Conservation (phyloP, 768 basidiomycete genomes). For the Coprinopsis strossmayeri region DNA sequence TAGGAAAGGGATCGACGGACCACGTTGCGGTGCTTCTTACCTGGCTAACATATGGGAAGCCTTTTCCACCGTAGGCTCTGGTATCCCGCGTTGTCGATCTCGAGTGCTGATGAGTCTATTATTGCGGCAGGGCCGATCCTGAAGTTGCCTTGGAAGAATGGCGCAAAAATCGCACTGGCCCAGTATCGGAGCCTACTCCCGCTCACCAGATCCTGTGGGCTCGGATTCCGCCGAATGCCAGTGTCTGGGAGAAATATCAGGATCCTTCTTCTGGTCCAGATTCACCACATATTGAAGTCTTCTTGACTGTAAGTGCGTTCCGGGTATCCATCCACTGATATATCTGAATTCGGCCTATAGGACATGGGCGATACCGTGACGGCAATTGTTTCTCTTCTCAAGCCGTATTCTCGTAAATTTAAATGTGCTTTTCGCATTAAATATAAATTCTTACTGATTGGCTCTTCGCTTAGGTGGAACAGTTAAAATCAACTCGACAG, state of each 20-base stretch:
- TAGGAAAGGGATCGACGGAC: constrained; percentile 24
- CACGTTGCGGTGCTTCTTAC: neutral
- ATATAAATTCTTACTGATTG: no score
- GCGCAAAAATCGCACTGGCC: constrained; percentile 18
- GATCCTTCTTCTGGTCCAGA: constrained; percentile 13
- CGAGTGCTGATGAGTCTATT: no score
- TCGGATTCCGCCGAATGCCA: constrained; percentile 5
- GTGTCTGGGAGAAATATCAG: neutral
- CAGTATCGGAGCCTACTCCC: constrained; percentile 10
- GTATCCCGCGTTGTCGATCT: neutral
- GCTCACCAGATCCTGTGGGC: constrained; percentile 10
- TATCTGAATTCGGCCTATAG: no score
- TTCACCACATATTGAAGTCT: constrained; percentile 11
- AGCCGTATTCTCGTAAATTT: constrained; percentile 21
- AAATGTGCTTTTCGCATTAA: no score
- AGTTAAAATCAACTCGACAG: constrained; percentile 9
- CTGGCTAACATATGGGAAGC: neutral
- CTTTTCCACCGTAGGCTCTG: constrained; percentile 2
- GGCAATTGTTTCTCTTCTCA: constrained; percentile 1
- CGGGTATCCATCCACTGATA: no score
- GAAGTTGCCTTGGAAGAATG: constrained; percentile 13
- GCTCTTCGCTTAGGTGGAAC: constrained; percentile 2
- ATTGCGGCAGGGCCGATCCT: no score
- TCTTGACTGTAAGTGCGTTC: constrained; percentile 6
- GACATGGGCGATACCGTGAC: no score